phyloP scores from a whole-genome alignment of 2,329 filamentous ascomycete species.

The Bipolaris zeicola region DNA sequence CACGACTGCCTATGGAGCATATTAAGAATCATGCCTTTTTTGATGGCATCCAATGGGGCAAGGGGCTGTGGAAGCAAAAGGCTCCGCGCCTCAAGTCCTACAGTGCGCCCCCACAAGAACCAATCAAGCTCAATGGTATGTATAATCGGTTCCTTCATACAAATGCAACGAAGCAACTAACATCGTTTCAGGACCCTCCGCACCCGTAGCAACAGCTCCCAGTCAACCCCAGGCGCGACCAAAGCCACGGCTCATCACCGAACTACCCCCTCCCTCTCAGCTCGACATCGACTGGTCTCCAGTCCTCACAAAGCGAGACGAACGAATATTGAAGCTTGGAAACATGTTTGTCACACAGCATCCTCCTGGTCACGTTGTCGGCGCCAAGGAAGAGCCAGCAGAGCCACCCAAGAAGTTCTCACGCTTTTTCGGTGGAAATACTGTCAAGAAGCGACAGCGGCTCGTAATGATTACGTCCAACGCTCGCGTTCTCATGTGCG shows the following conservation, averaged over 20 bases:
- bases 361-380: conserved; percentile 75
- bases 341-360: conserved; percentile 85
- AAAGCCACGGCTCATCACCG: conserved; percentile 80
- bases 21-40: conserved; percentile 98
- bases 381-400: conserved; percentile 67
- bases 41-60: conserved; percentile 82
- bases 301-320: conserved; percentile 86
- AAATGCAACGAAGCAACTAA: conserved; percentile 23
- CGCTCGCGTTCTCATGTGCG: conserved; percentile 85
- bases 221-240: conserved; percentile 52
- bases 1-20: conserved; percentile 87
- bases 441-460: conserved; percentile 88
- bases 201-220: conserved; percentile 28
- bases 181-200: conserved; percentile 35
- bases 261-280: conserved; percentile 70
- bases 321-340: conserved; percentile 91
- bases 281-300: conserved; percentile 80
- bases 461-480: conserved; percentile 95
- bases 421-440: conserved; percentile 89
- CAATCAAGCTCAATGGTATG: conserved; percentile 58
- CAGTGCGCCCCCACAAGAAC: conserved; percentile 74
- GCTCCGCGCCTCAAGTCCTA: conserved; percentile 87
- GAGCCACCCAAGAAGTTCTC: conserved; percentile 83
- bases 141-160: conserved; percentile 31
- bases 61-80: conserved; percentile 84